A percentile compares a stretch with the other conserved stretches of the same genome.
Conservation (phyloP, 108 stramenopile genomes). For the Chaetoceros tenuissimus region DNA sequence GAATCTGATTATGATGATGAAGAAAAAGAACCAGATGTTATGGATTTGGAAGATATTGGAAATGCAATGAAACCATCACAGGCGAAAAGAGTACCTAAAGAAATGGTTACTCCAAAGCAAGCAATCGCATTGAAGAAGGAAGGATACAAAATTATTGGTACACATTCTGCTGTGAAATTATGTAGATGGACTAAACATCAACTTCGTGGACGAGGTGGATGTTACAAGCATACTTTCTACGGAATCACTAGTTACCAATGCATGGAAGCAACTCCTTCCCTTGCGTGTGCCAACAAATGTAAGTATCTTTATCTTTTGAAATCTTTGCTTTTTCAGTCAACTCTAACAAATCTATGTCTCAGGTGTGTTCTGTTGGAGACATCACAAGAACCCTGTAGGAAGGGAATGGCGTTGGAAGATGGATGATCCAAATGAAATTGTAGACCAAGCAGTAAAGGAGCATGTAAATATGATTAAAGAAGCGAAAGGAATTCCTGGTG, state of each 20-base stretch:
- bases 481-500: slow-evolving; percentile 91
- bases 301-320: slow-evolving; percentile 2
- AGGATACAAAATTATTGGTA: slow-evolving; percentile 93
- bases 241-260: slow-evolving; percentile 95
- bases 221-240: slow-evolving; percentile 97
- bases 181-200: slow-evolving; percentile 99
- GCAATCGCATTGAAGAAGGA: slow-evolving; percentile 88
- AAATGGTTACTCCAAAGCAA: slow-evolving; percentile 94
- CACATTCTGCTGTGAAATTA: slow-evolving; percentile 93
- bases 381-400: slow-evolving; percentile 97
- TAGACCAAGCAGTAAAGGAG: slow-evolving; percentile 74
- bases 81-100: slow-evolving; percentile 28
- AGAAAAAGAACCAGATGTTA: slow-evolving; percentile 42
- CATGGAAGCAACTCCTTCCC: slow-evolving; percentile 93
- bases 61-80: slow-evolving; percentile 36
- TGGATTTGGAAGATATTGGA: slow-evolving; percentile 92
- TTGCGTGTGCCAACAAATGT: slow-evolving; percentile 97
- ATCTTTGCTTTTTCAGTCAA: background rate
- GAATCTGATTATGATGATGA: slow-evolving; percentile 39
- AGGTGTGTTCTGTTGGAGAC: slow-evolving; percentile 95
- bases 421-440: slow-evolving; percentile 86
- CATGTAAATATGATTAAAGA: slow-evolving; percentile 91
- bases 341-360: background rate
- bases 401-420: slow-evolving; percentile 97
- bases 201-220: slow-evolving; percentile 89